Evolutionary conservation across 768 basidiomycete genomes (phyloP).

Genomic region (Cystofilobasidium ferigula): DNA sequence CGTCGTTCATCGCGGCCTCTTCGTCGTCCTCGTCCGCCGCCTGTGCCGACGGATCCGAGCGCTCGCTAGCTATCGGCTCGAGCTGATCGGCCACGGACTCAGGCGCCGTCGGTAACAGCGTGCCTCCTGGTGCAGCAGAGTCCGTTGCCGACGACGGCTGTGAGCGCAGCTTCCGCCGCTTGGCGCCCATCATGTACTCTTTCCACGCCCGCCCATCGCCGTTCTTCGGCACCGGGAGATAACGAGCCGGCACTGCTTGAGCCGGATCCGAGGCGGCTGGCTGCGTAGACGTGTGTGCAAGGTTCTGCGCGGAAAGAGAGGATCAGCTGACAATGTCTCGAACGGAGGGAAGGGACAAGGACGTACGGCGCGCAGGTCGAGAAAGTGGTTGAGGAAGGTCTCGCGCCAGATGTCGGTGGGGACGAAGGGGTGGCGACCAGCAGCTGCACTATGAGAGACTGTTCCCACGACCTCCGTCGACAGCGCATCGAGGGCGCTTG

Average conservation of each 20-base stretch:
- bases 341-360: neutral
- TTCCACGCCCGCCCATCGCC: neutral
- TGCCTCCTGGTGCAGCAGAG: neutral
- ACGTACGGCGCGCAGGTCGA: conserved; percentile 4
- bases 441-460: neutral
- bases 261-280: neutral
- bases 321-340: too few relatives aligned
- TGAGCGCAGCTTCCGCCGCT: neutral
- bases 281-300: neutral
- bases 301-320: neutral
- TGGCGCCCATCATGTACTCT: neutral
- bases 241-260: neutral
- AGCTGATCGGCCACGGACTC: neutral
- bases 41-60: neutral
- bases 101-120: neutral
- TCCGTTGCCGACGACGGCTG: too few relatives aligned
- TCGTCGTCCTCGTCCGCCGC: neutral
- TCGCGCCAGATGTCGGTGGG: neutral
- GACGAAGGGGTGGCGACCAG: neutral
- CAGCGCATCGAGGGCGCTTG: neutral
- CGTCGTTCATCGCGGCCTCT: conserved; percentile 2
- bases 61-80: neutral
- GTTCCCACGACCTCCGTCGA: neutral
- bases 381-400: neutral
- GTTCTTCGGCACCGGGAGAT: neutral